These are phyloP conservation scores for Priceomyces carsonii DNA, from an alignment of 805 yeast species.

Conservation along the genomic window DNA sequence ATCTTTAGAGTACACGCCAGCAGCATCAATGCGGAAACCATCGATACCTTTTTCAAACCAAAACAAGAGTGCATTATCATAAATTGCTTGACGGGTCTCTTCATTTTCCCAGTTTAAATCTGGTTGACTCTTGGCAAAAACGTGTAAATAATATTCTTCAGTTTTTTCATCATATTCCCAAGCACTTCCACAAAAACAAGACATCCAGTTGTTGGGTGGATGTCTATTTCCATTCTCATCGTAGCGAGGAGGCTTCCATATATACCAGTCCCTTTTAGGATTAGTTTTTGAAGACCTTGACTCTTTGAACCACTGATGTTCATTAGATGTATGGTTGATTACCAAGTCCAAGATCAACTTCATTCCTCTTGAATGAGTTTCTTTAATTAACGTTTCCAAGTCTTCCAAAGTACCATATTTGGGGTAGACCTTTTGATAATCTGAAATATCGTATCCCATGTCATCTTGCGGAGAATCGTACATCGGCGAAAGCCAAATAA, in stretches of 20 bases:
- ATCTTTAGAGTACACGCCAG: slow-evolving; percentile 52
- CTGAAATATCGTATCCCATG: slow-evolving; percentile 62
- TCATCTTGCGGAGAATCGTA: slow-evolving; percentile 61
- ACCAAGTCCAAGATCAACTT: slow-evolving; percentile 56
- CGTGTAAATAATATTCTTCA: slow-evolving; percentile 54
- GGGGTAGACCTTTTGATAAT: slow-evolving; percentile 53
- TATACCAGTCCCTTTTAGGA: slow-evolving; percentile 62
- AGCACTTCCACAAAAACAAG: slow-evolving; percentile 54
- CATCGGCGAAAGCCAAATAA: slow-evolving; percentile 60
- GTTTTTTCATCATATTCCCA: slow-evolving; percentile 58
- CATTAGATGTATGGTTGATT: slow-evolving; percentile 56
- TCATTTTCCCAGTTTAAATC: slow-evolving; percentile 64
- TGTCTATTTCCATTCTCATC: slow-evolving; percentile 50
- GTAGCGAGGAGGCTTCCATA: slow-evolving; percentile 53
- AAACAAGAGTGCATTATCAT: slow-evolving; percentile 48
- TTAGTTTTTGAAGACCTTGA: slow-evolving; percentile 50
- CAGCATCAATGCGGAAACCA: slow-evolving; percentile 61
- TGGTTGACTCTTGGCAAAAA: slow-evolving; percentile 57
- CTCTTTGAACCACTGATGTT: slow-evolving; percentile 61
- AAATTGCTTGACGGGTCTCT: slow-evolving; percentile 37
- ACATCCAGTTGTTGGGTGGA: slow-evolving; percentile 60
- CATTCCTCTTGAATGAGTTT: slow-evolving; percentile 50
- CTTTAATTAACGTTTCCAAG: slow-evolving; percentile 49
- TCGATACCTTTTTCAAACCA: slow-evolving; percentile 60
- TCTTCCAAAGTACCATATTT: slow-evolving; percentile 56